phyloP scores from a whole-genome alignment of 2,329 filamentous ascomycete species.

The Alternaria sp. region DNA sequence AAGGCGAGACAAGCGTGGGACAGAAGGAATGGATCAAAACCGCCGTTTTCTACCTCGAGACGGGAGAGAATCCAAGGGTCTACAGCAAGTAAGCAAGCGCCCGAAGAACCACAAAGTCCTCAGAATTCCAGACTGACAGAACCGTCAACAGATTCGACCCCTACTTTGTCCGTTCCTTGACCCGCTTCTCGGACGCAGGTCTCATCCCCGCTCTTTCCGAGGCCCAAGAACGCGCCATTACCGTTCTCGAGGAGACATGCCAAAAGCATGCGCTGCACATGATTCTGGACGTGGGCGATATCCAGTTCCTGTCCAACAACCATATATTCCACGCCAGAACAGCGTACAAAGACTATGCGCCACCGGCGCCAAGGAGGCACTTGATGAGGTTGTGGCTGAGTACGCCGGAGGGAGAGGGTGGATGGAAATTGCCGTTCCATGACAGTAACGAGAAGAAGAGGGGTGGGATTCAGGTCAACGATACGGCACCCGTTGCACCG shows the following conservation, averaged over 20 bases:
- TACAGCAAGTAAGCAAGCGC: constrained; percentile 68
- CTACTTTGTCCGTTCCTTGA: constrained; percentile 80
- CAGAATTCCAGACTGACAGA: constrained; percentile 10
- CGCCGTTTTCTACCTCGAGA: constrained; percentile 78
- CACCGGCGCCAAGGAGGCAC: constrained; percentile 74
- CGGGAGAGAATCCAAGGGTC: constrained; percentile 67
- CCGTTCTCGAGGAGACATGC: constrained; percentile 78
- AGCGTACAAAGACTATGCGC: constrained; percentile 74
- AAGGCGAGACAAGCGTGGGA: constrained; percentile 78
- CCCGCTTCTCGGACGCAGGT: constrained; percentile 74
- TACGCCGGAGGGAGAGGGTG: constrained; percentile 80
- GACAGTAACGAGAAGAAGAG: constrained; percentile 85
- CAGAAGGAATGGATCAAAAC: constrained; percentile 77
- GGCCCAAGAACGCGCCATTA: constrained; percentile 71
- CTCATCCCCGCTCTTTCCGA: constrained; percentile 74
- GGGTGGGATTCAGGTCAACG: constrained; percentile 85
- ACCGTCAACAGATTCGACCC: constrained; percentile 70
- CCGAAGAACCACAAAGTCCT: background rate
- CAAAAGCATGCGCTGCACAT: constrained; percentile 78
- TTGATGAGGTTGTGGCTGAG: constrained; percentile 85
- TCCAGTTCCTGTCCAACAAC: constrained; percentile 82
- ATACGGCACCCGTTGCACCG: constrained; percentile 75
- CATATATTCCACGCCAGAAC: constrained; percentile 84
- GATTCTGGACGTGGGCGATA: constrained; percentile 84
- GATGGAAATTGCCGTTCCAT: constrained; percentile 83